These are phyloP conservation scores for Tolypocladium sp. DNA, from an alignment of 2,329 filamentous ascomycete species.

Conservation along the genomic window DNA sequence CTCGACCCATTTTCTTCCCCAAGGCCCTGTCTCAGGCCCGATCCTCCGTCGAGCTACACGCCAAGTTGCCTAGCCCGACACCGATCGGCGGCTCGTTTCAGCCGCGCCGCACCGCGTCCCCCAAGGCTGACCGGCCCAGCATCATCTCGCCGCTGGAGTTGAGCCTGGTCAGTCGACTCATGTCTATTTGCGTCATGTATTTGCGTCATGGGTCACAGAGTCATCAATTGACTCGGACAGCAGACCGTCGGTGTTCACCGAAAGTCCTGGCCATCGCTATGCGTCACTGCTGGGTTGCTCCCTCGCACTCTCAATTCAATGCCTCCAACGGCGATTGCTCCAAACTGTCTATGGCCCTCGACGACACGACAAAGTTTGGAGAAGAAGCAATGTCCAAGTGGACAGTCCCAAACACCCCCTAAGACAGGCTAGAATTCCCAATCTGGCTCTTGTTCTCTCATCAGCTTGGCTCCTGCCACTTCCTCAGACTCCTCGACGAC, in stretches of 20 bases:
- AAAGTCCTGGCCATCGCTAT: no score
- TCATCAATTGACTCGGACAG: not conserved
- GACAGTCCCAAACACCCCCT: not conserved
- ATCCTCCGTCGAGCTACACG: not conserved
- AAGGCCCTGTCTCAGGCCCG: not conserved
- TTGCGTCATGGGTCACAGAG: not conserved
- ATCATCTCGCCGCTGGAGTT: not conserved
- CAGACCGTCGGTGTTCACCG: no score
- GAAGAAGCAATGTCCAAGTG: not conserved
- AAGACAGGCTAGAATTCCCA: constrained; percentile 22
- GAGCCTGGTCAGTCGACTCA: not conserved
- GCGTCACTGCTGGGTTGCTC: not conserved
- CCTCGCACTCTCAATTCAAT: not conserved
- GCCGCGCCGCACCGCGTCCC: not conserved
- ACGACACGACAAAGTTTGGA: not conserved
- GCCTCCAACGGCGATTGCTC: not conserved
- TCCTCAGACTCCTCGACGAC: constrained; percentile 31
- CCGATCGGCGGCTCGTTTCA: not conserved
- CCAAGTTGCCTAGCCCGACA: not conserved
- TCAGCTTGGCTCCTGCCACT: constrained; percentile 32
- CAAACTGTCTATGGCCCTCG: not conserved
- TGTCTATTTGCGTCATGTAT: not conserved
- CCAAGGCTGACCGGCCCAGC: not conserved
- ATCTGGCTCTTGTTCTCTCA: constrained; percentile 29
- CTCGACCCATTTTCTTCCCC: not conserved